These are phyloP conservation scores for Neurospora terricola DNA, from an alignment of 495 filamentous ascomycete species.

Conservation along the genomic window DNA sequence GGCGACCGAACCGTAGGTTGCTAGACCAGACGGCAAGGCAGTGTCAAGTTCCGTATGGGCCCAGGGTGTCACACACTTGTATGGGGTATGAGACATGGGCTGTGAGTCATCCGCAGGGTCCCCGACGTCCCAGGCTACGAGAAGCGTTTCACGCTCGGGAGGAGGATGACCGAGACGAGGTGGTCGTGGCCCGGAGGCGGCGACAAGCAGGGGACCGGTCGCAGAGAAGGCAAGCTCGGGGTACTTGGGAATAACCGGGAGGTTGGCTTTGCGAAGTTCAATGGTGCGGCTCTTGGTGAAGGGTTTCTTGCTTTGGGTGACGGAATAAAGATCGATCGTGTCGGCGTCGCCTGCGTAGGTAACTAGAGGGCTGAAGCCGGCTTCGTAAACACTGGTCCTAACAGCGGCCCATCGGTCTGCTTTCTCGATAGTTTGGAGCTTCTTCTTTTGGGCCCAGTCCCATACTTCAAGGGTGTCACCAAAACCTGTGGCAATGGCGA, in stretches of 20 bases:
- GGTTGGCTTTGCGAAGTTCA: constrained; percentile 36
- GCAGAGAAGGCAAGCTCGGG: constrained; percentile 28
- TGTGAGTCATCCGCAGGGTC: not conserved
- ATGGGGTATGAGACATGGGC: constrained; percentile 13
- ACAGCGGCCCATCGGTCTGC: constrained; percentile 27
- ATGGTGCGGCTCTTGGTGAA: constrained; percentile 58
- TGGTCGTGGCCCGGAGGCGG: constrained; percentile 25
- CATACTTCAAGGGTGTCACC: constrained; percentile 27
- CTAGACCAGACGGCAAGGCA: constrained; percentile 21
- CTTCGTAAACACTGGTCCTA: constrained; percentile 22
- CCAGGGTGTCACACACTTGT: constrained; percentile 28
- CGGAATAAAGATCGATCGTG: constrained; percentile 48
- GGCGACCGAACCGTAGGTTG: constrained; percentile 23
- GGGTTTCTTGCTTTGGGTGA: constrained; percentile 66
- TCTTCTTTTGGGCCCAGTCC: constrained; percentile 28
- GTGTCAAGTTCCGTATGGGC: constrained; percentile 27
- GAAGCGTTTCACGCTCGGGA: constrained; percentile 22
- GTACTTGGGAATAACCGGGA: constrained; percentile 25
- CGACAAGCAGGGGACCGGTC: constrained; percentile 23
- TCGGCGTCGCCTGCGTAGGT: constrained; percentile 20
- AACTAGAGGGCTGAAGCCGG: constrained; percentile 19
- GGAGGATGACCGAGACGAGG: constrained; percentile 24
- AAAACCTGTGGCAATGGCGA: constrained; percentile 25
- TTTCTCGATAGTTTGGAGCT: constrained; percentile 21
- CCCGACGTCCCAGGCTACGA: constrained; percentile 25